phyloP scores from a whole-genome alignment of 306 rosid genomes.

The Cicer pinnatifidum region DNA sequence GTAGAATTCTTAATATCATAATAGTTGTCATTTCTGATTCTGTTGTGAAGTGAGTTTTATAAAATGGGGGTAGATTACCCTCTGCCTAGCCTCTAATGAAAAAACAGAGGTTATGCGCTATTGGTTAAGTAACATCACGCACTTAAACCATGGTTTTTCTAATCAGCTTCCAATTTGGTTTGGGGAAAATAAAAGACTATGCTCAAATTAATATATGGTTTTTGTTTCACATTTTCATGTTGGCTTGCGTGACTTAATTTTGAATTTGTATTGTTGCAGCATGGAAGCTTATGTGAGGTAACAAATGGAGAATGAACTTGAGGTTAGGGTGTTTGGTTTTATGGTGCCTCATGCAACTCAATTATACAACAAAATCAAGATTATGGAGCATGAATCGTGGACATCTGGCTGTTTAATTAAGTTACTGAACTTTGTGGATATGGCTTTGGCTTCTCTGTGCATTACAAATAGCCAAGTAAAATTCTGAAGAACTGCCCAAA shows the following conservation, averaged over 20 bases:
- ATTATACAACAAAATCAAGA: constrained; percentile 15
- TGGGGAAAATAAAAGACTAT: neutral
- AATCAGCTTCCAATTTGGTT: too few relatives aligned
- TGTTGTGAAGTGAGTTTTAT: neutral
- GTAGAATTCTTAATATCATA: constrained; percentile 6
- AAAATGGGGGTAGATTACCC: neutral
- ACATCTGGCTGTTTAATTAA: constrained; percentile 32
- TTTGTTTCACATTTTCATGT: neutral
- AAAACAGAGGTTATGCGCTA: neutral
- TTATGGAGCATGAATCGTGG: constrained; percentile 46
- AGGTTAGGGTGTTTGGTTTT: constrained; percentile 32
- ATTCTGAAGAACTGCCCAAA: constrained; percentile 25
- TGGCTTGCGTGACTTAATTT: neutral
- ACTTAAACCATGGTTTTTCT: too few relatives aligned
- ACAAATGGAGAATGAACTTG: constrained; percentile 34
- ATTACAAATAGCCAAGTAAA: constrained; percentile 42
- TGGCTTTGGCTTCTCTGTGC: constrained; percentile 43
- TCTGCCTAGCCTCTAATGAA: neutral
- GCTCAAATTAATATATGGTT: neutral
- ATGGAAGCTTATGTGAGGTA: constrained; percentile 70
- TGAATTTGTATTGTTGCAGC: constrained; percentile 52
- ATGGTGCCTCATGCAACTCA: constrained; percentile 48
- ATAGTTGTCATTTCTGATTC: neutral
- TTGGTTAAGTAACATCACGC: neutral
- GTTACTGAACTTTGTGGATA: constrained; percentile 50